These are phyloP conservation scores for Fusarium oxysporum DNA, from an alignment of 2,329 filamentous ascomycete genomes.

Conservation along the genomic window DNA sequence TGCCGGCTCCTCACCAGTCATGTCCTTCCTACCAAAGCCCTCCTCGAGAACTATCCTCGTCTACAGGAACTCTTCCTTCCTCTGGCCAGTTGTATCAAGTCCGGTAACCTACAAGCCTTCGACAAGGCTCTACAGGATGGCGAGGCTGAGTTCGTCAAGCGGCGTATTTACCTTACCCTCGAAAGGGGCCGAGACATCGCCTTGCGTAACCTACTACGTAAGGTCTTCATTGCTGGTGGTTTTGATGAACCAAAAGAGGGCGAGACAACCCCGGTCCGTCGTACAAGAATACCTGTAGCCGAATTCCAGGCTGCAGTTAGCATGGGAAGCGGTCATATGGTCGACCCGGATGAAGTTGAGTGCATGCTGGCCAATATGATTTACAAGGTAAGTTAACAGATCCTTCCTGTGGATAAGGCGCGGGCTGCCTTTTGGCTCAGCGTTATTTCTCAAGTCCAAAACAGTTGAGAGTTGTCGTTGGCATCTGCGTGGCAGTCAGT, in stretches of 20 bases:
- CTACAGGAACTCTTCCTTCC: constrained; percentile 84
- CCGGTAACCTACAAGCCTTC: constrained; percentile 84
- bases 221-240: constrained; percentile 87
- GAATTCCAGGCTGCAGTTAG: constrained; percentile 89
- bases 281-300: constrained; percentile 82
- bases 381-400: constrained; percentile 79
- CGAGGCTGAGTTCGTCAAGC: constrained; percentile 93
- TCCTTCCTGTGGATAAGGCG: constrained; percentile 4
- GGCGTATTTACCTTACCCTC: constrained; percentile 92
- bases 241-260: constrained; percentile 82
- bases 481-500: constrained; percentile 35
- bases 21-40: constrained; percentile 77
- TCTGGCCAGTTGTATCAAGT: constrained; percentile 81
- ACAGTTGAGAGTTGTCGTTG: constrained; percentile 3
- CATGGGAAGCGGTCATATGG: constrained; percentile 73
- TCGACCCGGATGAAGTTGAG: constrained; percentile 94
- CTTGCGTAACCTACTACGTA: constrained; percentile 89
- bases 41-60: constrained; percentile 80
- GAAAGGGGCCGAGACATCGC: constrained; percentile 93
- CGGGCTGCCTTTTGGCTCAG: constrained; percentile 12
- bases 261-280: constrained; percentile 69
- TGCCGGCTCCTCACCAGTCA: constrained; percentile 91
- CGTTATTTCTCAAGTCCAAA: not conserved
- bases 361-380: constrained; percentile 96
- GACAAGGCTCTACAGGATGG: constrained; percentile 82